These are phyloP conservation scores for Fraxinus nigra DNA, from an alignment of 305 asterid genomes.

Conservation along the genomic window DNA sequence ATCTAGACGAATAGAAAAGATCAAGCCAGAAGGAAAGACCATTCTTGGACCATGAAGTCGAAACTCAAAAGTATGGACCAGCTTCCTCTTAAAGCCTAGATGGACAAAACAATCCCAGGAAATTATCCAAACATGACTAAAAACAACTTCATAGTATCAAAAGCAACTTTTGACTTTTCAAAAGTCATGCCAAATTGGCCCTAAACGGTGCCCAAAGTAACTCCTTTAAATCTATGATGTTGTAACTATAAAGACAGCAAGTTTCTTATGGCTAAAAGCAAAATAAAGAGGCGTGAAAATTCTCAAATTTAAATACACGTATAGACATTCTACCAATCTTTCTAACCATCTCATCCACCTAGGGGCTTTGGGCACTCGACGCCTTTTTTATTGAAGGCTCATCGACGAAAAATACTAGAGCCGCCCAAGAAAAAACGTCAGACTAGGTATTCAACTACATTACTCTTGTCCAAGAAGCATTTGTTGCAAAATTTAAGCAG, in stretches of 20 bases:
- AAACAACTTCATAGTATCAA: no score
- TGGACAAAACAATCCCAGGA: no score
- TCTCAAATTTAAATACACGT: no score
- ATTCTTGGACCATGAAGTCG: neutral
- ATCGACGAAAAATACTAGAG: no score
- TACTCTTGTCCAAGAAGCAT: neutral
- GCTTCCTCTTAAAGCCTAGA: no score
- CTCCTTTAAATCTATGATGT: neutral
- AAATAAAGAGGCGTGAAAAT: no score
- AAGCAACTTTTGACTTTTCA: neutral
- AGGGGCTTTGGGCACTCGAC: neutral
- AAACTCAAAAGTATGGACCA: neutral
- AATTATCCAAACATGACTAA: no score
- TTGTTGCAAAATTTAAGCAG: neutral
- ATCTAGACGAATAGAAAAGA: neutral
- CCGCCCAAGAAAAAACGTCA: neutral
- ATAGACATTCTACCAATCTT: neutral
- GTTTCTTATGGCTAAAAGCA: neutral
- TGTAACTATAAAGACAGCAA: neutral
- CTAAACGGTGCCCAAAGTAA: neutral
- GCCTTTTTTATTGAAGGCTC: neutral
- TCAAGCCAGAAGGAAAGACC: neutral
- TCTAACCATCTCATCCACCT: neutral
- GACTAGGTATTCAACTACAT: neutral
- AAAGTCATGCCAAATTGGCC: no score